phyloP scores from a whole-genome alignment of 305 asterid genomes.

The Ajuga reptans region DNA sequence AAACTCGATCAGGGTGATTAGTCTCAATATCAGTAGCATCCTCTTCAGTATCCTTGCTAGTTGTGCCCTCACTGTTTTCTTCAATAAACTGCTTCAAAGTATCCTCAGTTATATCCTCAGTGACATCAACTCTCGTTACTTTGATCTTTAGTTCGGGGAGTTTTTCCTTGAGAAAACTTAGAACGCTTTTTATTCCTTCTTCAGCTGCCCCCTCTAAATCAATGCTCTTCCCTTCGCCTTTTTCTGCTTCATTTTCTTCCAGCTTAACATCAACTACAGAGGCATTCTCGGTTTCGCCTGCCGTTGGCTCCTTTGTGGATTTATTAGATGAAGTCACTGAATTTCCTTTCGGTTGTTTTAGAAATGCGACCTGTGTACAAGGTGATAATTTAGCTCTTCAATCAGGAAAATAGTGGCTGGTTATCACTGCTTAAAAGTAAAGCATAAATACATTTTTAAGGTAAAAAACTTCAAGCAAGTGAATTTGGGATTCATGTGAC shows the following conservation, averaged over 20 bases:
- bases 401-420: neutral
- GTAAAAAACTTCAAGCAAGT: neutral
- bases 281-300: conserved; percentile 44
- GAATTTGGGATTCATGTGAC: neutral
- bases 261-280: conserved; percentile 61
- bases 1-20: conserved; percentile 42
- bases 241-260: conserved; percentile 58
- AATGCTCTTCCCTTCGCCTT: conserved; percentile 50
- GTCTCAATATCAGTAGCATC: conserved; percentile 43
- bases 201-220: conserved; percentile 81
- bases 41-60: conserved; percentile 44
- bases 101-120: conserved; percentile 58
- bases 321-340: conserved; percentile 42
- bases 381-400: conserved; percentile 5
- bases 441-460: neutral
- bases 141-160: conserved; percentile 81
- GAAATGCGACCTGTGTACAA: conserved; percentile 59
- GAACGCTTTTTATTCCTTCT: conserved; percentile 76
- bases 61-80: conserved; percentile 44
- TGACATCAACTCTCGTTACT: conserved; percentile 53
- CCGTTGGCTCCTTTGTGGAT: conserved; percentile 46
- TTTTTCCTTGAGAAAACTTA: conserved; percentile 81
- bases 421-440: neutral
- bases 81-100: conserved; percentile 54
- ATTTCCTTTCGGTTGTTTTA: conserved; percentile 52